Evolutionary conservation across 1,284 basidiomycete species (phyloP).

Genomic region (Porodaedalea pini): DNA sequence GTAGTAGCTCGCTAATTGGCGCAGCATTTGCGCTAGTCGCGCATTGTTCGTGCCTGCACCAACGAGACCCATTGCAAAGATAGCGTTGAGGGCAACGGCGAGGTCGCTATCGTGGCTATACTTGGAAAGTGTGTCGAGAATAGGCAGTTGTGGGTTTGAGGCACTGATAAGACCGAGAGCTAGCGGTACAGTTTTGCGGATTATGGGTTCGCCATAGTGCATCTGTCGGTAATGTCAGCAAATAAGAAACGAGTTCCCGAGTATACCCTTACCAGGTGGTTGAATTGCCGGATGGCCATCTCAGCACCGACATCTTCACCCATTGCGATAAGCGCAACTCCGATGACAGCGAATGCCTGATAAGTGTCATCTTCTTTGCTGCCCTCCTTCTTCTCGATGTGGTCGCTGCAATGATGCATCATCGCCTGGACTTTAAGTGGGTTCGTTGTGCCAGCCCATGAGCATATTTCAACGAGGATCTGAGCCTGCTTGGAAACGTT

Average conservation of each 20-base stretch:
- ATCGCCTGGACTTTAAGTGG: slow-evolving; percentile 93
- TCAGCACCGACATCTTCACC: slow-evolving; percentile 98
- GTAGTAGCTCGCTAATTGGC: slow-evolving; percentile 96
- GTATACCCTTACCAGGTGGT: slow-evolving; percentile 71
- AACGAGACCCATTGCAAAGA: slow-evolving; percentile 98
- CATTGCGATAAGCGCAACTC: slow-evolving; percentile 95
- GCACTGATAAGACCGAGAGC: slow-evolving; percentile 93
- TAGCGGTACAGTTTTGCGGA: slow-evolving; percentile 92
- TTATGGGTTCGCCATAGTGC: slow-evolving; percentile 96
- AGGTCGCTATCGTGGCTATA: slow-evolving; percentile 99
- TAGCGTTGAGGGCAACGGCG: slow-evolving; percentile 92
- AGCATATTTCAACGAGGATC: slow-evolving; percentile 91
- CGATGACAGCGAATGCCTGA: slow-evolving; percentile 93
- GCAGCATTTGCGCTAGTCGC: slow-evolving; percentile 93
- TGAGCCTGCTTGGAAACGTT: slow-evolving; percentile 89
- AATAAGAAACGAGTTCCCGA: not conserved
- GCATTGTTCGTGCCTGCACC: slow-evolving; percentile 99
- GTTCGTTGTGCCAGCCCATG: slow-evolving; percentile 94
- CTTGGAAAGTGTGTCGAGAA: slow-evolving; percentile 98
- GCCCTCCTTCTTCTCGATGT: slow-evolving; percentile 66
- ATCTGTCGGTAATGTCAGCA: slow-evolving; percentile 53
- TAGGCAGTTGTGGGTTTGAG: slow-evolving; percentile 93
- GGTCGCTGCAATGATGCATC: slow-evolving; percentile 93
- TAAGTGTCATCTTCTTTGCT: slow-evolving; percentile 75
- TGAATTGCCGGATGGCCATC: slow-evolving; percentile 94